Evolutionary conservation across 805 yeast genomes (phyloP).

Genomic region (Lipomyces yamadae): DNA sequence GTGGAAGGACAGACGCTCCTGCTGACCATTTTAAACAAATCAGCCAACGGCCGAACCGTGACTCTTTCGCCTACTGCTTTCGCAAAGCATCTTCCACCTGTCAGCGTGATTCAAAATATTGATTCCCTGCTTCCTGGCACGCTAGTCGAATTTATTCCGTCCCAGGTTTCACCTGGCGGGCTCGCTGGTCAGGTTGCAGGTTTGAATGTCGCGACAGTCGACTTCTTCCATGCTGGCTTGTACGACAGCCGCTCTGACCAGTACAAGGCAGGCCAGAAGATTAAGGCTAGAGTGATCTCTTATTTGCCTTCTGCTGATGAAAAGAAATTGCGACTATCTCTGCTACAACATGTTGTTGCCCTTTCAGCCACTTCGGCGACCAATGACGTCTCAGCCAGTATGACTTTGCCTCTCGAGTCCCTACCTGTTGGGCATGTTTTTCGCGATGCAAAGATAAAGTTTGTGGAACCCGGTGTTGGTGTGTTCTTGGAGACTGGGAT

Average conservation of each 20-base stretch:
- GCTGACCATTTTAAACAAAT: constrained; percentile 57
- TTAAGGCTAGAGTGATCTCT: constrained; percentile 34
- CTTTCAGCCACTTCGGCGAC: constrained; percentile 39
- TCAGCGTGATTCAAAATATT: constrained; percentile 51
- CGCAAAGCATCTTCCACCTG: constrained; percentile 60
- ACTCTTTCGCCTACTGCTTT: constrained; percentile 56
- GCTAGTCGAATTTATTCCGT: constrained; percentile 71
- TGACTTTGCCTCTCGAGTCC: constrained; percentile 55
- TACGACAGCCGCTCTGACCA: constrained; percentile 57
- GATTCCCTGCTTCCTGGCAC: constrained; percentile 89
- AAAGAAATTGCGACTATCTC: constrained; percentile 67
- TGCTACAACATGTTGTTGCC: constrained; percentile 58
- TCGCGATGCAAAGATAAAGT: constrained; percentile 63
- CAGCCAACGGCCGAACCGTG: constrained; percentile 59
- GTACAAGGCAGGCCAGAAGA: constrained; percentile 66
- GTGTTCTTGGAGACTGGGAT: constrained; percentile 55
- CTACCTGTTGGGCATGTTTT: constrained; percentile 75
- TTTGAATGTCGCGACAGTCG: constrained; percentile 67
- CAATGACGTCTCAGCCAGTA: not conserved
- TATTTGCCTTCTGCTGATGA: constrained; percentile 35
- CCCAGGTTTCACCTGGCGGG: constrained; percentile 65
- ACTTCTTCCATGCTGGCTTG: constrained; percentile 64
- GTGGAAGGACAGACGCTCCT: constrained; percentile 72
- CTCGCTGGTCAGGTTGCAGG: constrained; percentile 69
- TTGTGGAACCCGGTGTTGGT: constrained; percentile 52